A percentile compares a stretch with the other conserved stretches of the same genome.
Evolutionary conservation across 192 early-diverging fungal species (phyloP).

Genomic region (Backusella morwellensis): DNA sequence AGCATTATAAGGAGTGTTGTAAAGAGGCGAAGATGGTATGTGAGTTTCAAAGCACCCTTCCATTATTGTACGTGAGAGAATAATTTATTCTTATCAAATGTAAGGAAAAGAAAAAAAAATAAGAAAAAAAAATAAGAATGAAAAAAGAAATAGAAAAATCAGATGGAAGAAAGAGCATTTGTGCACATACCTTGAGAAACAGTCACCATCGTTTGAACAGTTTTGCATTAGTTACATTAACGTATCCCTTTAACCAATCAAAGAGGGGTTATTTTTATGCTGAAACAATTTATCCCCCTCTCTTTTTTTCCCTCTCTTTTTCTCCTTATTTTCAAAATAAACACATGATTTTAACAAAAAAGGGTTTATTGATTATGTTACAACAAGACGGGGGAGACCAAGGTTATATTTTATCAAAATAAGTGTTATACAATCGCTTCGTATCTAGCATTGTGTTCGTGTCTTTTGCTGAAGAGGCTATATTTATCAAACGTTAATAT

Average conservation of each 20-base stretch:
- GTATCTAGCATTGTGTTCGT: constrained; percentile 18
- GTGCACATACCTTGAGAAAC: too few relatives aligned
- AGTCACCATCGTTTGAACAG: too few relatives aligned
- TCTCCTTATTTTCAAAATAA: background rate
- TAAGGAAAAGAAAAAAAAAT: background rate
- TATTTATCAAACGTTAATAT: background rate
- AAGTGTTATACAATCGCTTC: background rate
- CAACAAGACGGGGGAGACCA: background rate
- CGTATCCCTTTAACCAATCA: background rate
- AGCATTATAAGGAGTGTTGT: background rate
- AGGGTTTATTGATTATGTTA: background rate
- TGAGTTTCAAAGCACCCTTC: background rate
- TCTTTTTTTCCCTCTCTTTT: background rate
- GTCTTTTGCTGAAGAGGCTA: constrained; percentile 11
- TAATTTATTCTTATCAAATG: background rate
- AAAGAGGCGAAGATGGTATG: background rate
- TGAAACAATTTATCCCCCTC: background rate
- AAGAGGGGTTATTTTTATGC: background rate
- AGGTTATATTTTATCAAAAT: background rate
- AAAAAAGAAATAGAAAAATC: background rate
- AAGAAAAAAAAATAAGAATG: background rate
- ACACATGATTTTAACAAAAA: background rate
- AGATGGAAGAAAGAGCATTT: too few relatives aligned
- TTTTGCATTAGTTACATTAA: too few relatives aligned
- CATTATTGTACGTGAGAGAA: background rate